Percentiles rank a stretch among this genome's conserved stretches.
Evolutionary conservation across 176 grass and related monocot genomes (phyloP).

Genomic region (Oryza rufipogon): DNA sequence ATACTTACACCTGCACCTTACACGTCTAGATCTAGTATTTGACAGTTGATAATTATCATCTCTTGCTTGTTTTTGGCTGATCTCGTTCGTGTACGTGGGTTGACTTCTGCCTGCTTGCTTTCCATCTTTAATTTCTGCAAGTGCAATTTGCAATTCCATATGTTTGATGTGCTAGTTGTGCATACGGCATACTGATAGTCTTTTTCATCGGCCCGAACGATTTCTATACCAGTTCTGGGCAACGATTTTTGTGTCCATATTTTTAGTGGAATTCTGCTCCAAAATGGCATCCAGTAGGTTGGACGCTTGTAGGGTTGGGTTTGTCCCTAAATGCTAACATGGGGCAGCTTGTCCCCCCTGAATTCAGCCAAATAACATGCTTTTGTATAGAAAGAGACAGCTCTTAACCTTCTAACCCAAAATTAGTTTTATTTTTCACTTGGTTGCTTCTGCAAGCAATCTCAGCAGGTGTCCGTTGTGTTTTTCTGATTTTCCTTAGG

Average conservation of each 20-base stretch:
- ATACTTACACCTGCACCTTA: not conserved
- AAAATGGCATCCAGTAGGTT: not conserved
- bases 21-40: not conserved
- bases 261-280: not conserved
- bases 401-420: not conserved
- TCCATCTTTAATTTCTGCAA: not conserved
- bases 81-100: not conserved
- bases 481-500: conserved; percentile 4
- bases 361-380: conserved; percentile 10
- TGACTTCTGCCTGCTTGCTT: conserved; percentile 9
- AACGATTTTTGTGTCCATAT: not conserved
- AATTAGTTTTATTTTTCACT: not conserved
- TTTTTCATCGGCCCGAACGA: not conserved
- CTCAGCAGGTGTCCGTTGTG: not conserved
- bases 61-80: not conserved
- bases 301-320: not conserved
- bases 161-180: not conserved
- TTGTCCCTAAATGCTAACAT: conserved; percentile 21
- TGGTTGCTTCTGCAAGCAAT: not conserved
- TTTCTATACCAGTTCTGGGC: not conserved
- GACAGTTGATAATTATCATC: not conserved
- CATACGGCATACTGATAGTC: not conserved
- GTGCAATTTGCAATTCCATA: not conserved
- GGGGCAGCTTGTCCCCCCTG: not conserved
- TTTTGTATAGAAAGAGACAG: conserved; percentile 20